These are phyloP conservation scores for Coelastrella sp. DNA, from an alignment of 139 green algal species.

Conservation along the genomic window DNA sequence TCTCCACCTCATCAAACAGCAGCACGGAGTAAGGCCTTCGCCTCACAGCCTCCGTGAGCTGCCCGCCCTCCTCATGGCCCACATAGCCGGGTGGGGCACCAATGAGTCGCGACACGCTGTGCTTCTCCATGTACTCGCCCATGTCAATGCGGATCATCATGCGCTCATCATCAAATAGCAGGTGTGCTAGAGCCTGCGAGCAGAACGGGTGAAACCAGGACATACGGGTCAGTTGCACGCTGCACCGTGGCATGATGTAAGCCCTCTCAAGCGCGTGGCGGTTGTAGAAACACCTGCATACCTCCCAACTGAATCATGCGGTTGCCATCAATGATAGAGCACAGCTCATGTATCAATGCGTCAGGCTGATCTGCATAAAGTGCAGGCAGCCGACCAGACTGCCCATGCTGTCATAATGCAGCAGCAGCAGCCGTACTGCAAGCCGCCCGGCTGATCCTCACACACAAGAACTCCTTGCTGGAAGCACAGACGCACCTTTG, in stretches of 20 bases:
- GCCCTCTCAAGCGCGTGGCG: too few species aligned
- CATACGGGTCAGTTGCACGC: background rate
- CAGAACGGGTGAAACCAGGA: background rate
- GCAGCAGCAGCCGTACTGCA: background rate
- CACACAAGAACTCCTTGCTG: too few species aligned
- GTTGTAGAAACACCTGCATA: too few species aligned
- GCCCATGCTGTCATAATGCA: too few species aligned
- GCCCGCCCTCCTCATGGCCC: constrained; percentile 79
- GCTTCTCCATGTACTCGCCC: constrained; percentile 98
- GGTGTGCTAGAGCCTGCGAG: constrained; percentile 90
- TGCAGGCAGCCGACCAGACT: too few species aligned
- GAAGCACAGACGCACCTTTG: background rate
- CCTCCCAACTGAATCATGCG: too few species aligned
- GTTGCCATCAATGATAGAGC: too few species aligned
- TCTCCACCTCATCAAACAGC: constrained; percentile 88
- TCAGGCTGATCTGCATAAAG: too few species aligned
- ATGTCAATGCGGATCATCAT: constrained; percentile 96
- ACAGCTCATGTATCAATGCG: too few species aligned
- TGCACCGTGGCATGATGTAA: background rate
- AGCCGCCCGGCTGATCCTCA: background rate
- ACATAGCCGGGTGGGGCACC: constrained; percentile 89
- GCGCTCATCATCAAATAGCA: constrained; percentile 93
- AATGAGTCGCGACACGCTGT: constrained; percentile 90
- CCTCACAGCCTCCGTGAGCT: constrained; percentile 94
- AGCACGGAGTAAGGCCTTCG: constrained; percentile 82